Conservation (phyloP, 23 red algal genomes). For the Gracilaria gracilis region DNA sequence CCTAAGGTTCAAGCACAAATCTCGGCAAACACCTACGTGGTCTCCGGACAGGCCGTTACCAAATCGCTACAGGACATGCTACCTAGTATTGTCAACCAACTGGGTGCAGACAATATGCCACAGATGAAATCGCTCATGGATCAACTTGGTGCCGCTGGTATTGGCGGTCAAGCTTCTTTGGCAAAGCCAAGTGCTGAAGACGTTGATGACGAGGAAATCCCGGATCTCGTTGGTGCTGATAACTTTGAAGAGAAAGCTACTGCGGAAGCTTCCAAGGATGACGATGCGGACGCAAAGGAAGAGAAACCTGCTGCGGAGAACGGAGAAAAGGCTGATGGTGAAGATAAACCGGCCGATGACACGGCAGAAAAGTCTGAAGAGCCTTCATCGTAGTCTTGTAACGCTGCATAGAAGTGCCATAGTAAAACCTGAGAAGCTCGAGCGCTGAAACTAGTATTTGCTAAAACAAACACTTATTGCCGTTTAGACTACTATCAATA, state of each 20-base stretch:
- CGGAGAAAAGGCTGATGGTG: constrained; percentile 10
- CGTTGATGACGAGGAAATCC: constrained; percentile 90
- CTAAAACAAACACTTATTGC: neutral
- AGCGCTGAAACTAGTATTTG: constrained; percentile 2
- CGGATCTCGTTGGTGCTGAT: constrained; percentile 85
- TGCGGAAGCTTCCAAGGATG: constrained; percentile 26
- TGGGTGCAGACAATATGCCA: constrained; percentile 84
- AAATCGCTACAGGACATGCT: constrained; percentile 91
- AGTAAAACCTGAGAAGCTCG: constrained; percentile 11
- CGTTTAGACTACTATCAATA: neutral
- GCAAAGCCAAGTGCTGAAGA: constrained; percentile 50
- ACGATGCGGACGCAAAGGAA: neutral
- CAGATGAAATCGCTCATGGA: constrained; percentile 92
- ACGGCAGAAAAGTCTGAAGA: constrained; percentile 1
- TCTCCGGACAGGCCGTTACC: constrained; percentile 72
- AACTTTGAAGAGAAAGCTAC: constrained; percentile 84
- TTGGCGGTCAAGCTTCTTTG: constrained; percentile 11
- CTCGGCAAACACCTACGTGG: constrained; percentile 90
- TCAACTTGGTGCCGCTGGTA: constrained; percentile 70
- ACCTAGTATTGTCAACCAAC: constrained; percentile 79
- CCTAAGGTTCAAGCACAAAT: constrained; percentile 96
- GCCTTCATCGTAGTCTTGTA: constrained; percentile 1
- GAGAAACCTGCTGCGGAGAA: constrained; percentile 27
- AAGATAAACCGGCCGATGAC: neutral
- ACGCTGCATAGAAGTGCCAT: neutral